Evolutionary conservation across 148 eudicot genomes (phyloP), one percentile per base, ranked within the genome.

Genomic region (Spergularia marina): DNA sequence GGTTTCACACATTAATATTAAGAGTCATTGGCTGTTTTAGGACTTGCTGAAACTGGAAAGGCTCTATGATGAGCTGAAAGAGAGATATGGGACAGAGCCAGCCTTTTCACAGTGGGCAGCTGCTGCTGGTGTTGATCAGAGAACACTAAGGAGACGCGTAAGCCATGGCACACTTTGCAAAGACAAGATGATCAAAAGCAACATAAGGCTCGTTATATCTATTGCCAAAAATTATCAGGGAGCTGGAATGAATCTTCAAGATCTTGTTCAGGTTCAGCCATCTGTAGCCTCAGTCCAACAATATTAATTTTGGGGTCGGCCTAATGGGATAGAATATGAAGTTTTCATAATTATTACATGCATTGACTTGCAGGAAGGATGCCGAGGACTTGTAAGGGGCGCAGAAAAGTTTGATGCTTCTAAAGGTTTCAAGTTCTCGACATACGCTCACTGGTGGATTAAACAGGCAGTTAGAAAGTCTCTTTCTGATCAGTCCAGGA

Each of bases 361-460:
- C 49, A 18, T 68, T 74, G 75, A 65, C 66, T 66, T 79, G 77
- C 87, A 96, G 98, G 98, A 92, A 87, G 99, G 99, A 75, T 89
- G 92, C 70, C 83, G 90, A 76, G 99, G 99, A 62, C 94, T 96
- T 62, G 84, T 91, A 53, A 85, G 89, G 71, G 96, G 98, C 57
- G 82, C 91, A 21, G 99, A 96, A 82, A 96, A 96, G 76, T 96
- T 96, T 89, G 99, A 96, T 86, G 93, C 94, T 63, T 85, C 98
- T 34, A 92, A 86, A 83, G 98, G 99, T 57, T 96, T 91, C 82
- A 96, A 88, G 71, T 92, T 96, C 84, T 96, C 98, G 70, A 96
- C 99, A 21, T 96, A 96, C 77, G 99, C 98, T 80, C 94, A 92
- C 81, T 96, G 99, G 99, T 92, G 99, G 99, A 92, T 96, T 70